Base-by-base conservation (phyloP, 2,329 filamentous ascomycete genomes). In the Aspergillus ochraceoroseus region DNA sequence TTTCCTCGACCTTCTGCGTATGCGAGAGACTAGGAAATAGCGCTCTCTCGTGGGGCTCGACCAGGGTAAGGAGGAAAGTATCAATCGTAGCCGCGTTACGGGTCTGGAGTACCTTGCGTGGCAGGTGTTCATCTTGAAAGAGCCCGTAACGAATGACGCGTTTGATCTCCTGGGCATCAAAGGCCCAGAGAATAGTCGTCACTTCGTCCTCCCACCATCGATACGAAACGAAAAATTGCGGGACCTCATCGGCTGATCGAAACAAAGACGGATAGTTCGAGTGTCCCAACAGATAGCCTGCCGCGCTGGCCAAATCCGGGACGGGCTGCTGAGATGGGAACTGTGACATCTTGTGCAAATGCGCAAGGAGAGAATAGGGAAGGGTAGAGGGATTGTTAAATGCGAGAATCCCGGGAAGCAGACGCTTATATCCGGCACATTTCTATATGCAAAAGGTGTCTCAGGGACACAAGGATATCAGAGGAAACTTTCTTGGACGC, bases 131-230 rank as follows among this genome's bases (percentile, higher is more conserved):
- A 27, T 67, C 58, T 3, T 48, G 47, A 44, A 64, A 68, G 2
- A 68, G 55, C 5, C 57, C 55, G 34, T 61, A 68, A 34, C 61
- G 61, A 22, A 68, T 61, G 6, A 65, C 56, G 17, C 58, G 55
- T 29, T 60, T 56, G 33, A 68, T 63, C 25, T 65, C 58, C 7
- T 58, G 51, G 19, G 59, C 53, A 17, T 66, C 60, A 32, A 66
- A 67, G 3, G 60, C 60, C 62, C 61, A 65, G 15, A 68, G 55
- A 5, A 65, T 53, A 1, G 62, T 59, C 0, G 52, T 55, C 1
- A 63, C 62, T 37, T 67, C 64, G 31, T 66, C 64, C 38, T 67
- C 65, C 65, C 65, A 68, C 63, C 64, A 68, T 33, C 58, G 58
- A 42, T 63, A 67, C 2, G 53, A 29, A 3, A 58, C 43, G 20